Conservation (phyloP, 305 asterid genomes). For the Fraxinus paxiana region DNA sequence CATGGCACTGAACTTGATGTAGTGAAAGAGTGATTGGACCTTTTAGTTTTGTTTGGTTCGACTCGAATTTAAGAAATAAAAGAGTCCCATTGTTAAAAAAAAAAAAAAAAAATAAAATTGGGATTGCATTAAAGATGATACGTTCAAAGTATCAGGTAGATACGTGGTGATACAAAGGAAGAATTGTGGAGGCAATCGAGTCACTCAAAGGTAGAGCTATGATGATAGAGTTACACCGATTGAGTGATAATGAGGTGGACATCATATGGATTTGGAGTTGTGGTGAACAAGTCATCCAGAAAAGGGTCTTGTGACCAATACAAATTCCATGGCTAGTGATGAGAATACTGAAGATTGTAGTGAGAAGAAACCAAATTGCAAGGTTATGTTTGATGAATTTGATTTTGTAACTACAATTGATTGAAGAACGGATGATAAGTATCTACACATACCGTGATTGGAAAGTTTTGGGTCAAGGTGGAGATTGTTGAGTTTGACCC, state of each 20-base stretch:
- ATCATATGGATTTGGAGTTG: not conserved
- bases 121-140: not conserved
- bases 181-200: not conserved
- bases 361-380: not conserved
- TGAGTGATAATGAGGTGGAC: not conserved
- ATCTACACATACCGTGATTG: not conserved
- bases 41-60: not conserved
- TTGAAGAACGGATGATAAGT: not conserved
- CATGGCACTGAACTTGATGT: not conserved
- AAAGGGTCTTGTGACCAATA: not conserved
- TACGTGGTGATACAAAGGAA: not conserved
- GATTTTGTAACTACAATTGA: not conserved
- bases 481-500: not conserved
- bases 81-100: not conserved
- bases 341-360: not conserved
- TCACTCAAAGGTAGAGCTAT: not conserved
- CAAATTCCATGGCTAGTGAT: not conserved
- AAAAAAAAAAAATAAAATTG: not conserved
- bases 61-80: not conserved
- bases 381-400: not conserved
- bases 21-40: not conserved
- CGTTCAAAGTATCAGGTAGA: not conserved
- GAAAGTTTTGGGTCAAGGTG: not conserved
- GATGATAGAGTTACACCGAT: not conserved
- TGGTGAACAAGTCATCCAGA: not conserved